Evolutionary conservation across 345 rosid species (phyloP).

Genomic region (Eucalyptus grandis): DNA sequence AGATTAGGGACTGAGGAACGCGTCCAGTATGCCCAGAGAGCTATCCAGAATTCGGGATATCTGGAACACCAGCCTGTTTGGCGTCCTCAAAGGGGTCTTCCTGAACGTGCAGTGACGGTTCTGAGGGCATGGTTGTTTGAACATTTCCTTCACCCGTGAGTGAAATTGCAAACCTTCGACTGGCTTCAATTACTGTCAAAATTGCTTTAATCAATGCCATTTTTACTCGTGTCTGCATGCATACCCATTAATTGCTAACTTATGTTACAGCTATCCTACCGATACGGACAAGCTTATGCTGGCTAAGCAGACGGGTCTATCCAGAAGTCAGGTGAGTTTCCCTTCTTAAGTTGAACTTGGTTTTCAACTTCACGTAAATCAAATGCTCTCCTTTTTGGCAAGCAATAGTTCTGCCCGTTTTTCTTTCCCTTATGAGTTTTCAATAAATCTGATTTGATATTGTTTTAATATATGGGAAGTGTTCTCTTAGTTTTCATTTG

Average conservation of each 20-base stretch:
- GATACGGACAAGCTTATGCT: conserved; percentile 85
- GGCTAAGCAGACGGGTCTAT: conserved; percentile 88
- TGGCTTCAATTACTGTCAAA: neutral
- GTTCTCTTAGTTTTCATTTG: neutral
- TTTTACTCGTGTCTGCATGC: neutral
- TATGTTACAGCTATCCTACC: conserved; percentile 64
- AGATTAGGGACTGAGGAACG: conserved; percentile 34
- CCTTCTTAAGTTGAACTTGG: neutral
- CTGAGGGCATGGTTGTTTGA: conserved; percentile 86
- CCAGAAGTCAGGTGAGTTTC: conserved; percentile 67
- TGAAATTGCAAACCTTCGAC: neutral
- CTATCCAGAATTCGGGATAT: conserved; percentile 21
- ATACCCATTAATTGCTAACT: neutral
- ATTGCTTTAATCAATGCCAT: neutral
- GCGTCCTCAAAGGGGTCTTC: conserved; percentile 88
- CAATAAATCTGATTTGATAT: neutral
- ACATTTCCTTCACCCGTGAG: conserved; percentile 92
- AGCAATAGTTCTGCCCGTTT: neutral
- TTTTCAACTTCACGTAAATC: neutral
- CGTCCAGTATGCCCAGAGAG: conserved; percentile 22
- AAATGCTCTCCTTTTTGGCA: neutral
- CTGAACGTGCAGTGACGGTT: conserved; percentile 81
- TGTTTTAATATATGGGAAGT: neutral
- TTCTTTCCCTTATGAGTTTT: neutral
- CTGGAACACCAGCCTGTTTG: conserved; percentile 73